Evolutionary conservation across 2,329 filamentous ascomycete genomes (phyloP).

Genomic region (Ilyonectria robusta): DNA sequence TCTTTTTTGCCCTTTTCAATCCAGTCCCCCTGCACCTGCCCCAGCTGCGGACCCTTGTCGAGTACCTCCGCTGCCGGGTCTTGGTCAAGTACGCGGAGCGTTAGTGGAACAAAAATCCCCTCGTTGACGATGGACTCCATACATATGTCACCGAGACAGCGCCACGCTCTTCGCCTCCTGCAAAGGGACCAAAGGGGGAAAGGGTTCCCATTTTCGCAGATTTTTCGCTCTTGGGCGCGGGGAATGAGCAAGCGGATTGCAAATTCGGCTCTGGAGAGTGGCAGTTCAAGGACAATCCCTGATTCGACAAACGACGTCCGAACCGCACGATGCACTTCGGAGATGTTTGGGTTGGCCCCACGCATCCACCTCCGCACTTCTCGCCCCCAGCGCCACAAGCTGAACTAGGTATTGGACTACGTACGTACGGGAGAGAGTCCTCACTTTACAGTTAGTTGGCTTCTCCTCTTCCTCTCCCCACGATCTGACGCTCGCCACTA

Average conservation of each 20-base stretch:
- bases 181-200: background rate
- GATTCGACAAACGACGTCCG: conserved; percentile 4
- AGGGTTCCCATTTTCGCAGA: background rate
- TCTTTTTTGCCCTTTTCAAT: background rate
- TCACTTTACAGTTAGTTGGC: too few relatives aligned
- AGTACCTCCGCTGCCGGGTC: background rate
- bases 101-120: background rate
- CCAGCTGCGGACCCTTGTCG: background rate
- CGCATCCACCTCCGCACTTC: background rate
- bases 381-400: background rate
- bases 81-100: background rate
- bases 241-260: conserved; percentile 4
- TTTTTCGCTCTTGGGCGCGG: background rate
- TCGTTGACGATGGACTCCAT: background rate
- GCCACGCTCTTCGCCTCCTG: background rate
- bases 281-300: background rate
- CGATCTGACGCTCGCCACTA: background rate
- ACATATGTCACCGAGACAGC: background rate
- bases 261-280: conserved; percentile 13
- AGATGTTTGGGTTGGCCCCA: background rate
- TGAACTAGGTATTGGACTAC: too few relatives aligned
- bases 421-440: too few relatives aligned
- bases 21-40: background rate
- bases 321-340: background rate
- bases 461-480: too few relatives aligned